Conservation (phyloP, 768 basidiomycete species). For the Plicaturopsis crispa region DNA sequence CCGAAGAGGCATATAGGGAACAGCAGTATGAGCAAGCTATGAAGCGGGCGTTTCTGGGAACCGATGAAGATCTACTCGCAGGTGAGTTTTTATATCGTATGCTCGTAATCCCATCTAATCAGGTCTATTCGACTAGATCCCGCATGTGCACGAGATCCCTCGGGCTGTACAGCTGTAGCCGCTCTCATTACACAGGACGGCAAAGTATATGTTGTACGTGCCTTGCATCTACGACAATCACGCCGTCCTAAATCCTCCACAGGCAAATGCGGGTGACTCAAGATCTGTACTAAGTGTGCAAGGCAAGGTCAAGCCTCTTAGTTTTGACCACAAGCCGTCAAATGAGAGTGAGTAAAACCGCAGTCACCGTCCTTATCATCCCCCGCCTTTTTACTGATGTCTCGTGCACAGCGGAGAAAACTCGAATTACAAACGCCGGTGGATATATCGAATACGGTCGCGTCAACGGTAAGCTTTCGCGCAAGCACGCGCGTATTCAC, state of each 20-base stretch:
- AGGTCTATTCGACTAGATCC: conserved; percentile 49
- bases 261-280: conserved; percentile 99
- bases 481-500: conserved; percentile 1
- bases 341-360: conserved; percentile 54
- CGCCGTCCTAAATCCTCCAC: conserved; percentile 6
- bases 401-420: conserved; percentile 70
- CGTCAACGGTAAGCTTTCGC: conserved; percentile 70
- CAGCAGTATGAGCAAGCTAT: conserved; percentile 69
- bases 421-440: conserved; percentile 83
- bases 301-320: conserved; percentile 83
- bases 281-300: conserved; percentile 80
- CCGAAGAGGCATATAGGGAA: conserved; percentile 66
- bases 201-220: conserved; percentile 73
- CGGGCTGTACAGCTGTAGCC: conserved; percentile 93
- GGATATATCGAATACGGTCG: conserved; percentile 96
- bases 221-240: conserved; percentile 1
- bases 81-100: conserved; percentile 36
- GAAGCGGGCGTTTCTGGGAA: conserved; percentile 86
- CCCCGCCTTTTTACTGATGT: not conserved
- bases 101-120: conserved; percentile 5
- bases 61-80: conserved; percentile 88
- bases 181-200: conserved; percentile 72
- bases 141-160: conserved; percentile 82
- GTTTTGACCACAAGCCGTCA: conserved; percentile 93
- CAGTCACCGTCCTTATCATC: conserved; percentile 4